Conservation (phyloP, 1,284 basidiomycete species). For the Austropuccinia psidii region DNA sequence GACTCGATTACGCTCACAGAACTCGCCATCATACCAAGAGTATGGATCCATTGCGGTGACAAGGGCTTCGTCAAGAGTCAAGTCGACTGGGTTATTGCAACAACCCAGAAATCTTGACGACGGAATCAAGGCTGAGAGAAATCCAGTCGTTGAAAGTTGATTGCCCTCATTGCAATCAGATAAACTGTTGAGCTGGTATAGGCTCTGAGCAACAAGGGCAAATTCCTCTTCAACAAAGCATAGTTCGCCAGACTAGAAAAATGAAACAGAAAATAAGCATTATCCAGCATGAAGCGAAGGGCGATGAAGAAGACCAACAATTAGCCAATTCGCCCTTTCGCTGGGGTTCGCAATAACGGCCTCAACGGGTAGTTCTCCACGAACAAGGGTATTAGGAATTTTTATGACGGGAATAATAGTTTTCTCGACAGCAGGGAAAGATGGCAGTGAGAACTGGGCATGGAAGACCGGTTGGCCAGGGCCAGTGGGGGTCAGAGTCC, state of each 20-base stretch:
- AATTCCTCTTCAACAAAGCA: not conserved
- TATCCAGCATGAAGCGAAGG: not conserved
- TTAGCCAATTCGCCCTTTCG: not conserved
- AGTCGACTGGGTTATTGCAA: not conserved
- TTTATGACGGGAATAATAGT: not conserved
- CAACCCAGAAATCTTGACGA: no score
- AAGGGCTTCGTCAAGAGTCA: not conserved
- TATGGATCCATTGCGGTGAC: not conserved
- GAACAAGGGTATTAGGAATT: not conserved
- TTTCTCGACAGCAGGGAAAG: not conserved
- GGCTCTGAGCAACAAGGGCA: not conserved
- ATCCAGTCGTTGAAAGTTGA: not conserved
- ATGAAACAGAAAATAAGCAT: not conserved
- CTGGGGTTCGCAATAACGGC: not conserved
- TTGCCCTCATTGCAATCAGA: not conserved
- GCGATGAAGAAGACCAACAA: not conserved
- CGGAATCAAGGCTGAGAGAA: no score
- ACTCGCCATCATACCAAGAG: not conserved
- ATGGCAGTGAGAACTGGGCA: not conserved
- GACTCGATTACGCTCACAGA: not conserved
- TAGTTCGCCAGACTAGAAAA: slow-evolving; percentile 8
- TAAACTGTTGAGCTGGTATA: not conserved
- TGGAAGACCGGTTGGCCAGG: not conserved
- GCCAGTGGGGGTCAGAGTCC: not conserved
- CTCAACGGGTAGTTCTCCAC: not conserved